Conservation (phyloP, 2,329 filamentous ascomycete species). For the Penicillium crustosum region DNA sequence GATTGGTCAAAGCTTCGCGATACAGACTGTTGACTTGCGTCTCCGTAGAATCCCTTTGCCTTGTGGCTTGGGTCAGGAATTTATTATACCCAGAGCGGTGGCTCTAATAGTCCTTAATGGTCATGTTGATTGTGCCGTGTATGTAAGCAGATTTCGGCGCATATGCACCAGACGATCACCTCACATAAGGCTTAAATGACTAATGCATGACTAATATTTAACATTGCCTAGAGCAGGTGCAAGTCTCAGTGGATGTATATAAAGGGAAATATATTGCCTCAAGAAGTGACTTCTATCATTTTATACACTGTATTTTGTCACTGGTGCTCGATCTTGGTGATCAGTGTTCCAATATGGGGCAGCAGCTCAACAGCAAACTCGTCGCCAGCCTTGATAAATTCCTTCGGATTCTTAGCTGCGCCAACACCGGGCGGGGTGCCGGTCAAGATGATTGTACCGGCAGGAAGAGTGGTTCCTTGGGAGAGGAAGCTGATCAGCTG, state of each 20-base stretch:
- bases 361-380: conserved; percentile 52
- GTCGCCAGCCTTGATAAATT: conserved; percentile 48
- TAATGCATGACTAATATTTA: not conserved
- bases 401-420: conserved; percentile 42
- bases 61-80: not conserved
- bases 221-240: too few relatives aligned
- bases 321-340: conserved; percentile 45
- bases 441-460: conserved; percentile 47
- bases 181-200: not conserved
- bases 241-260: not conserved
- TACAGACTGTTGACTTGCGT: not conserved
- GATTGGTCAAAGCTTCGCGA: conserved; percentile 10
- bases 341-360: conserved; percentile 51
- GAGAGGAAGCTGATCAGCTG: conserved; percentile 43
- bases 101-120: too few relatives aligned
- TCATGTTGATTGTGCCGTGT: not conserved
- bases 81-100: not conserved
- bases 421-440: conserved; percentile 47
- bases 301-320: not conserved
- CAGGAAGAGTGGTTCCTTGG: conserved; percentile 44
- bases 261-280: not conserved
- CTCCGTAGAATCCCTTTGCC: not conserved
- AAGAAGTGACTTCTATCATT: not conserved
- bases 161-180: not conserved
- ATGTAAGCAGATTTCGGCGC: not conserved